phyloP scores from a whole-genome alignment of 2,329 filamentous ascomycete species.

The Fusarium udum region DNA sequence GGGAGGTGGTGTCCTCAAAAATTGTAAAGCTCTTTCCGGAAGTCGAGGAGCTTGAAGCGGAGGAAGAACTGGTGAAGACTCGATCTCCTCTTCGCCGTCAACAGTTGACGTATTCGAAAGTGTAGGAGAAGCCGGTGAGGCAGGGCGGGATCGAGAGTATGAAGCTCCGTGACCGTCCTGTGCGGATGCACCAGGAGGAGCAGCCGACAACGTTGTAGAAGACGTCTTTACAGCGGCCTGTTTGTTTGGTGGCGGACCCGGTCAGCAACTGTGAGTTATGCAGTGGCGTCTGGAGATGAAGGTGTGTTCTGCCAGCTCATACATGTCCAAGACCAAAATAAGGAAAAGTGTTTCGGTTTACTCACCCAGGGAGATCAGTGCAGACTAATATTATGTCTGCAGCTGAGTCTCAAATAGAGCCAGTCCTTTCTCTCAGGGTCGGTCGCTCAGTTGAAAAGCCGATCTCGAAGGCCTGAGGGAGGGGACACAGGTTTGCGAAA shows the following conservation, averaged over 20 bases:
- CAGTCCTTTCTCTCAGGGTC: conserved; percentile 43
- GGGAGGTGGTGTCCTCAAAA: conserved; percentile 64
- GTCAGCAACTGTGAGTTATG: conserved; percentile 42
- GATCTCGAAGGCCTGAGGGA: conserved; percentile 37
- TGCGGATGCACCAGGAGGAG: conserved; percentile 68
- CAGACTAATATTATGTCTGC: conserved; percentile 68
- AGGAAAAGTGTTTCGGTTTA: conserved; percentile 8
- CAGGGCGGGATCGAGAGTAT: conserved; percentile 47
- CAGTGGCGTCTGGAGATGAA: conserved; percentile 37
- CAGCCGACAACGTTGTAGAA: conserved; percentile 58
- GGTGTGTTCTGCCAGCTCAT: conserved; percentile 35
- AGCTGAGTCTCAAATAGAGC: conserved; percentile 60
- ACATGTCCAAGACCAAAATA: conserved; percentile 21
- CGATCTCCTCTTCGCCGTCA: conserved; percentile 64
- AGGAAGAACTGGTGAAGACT: conserved; percentile 67
- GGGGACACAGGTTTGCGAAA: conserved; percentile 29
- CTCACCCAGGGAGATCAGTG: conserved; percentile 68
- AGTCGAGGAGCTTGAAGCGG: conserved; percentile 67
- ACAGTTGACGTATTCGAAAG: conserved; percentile 71
- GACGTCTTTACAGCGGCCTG: conserved; percentile 64
- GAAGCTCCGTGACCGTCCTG: conserved; percentile 62
- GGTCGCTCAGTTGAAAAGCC: conserved; percentile 38
- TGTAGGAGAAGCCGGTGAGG: conserved; percentile 63
- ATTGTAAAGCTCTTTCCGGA: conserved; percentile 63
- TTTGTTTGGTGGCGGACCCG: conserved; percentile 20